Percentiles rank a stretch among this genome's conserved stretches.
phyloP scores from a whole-genome alignment of 768 basidiomycete species.

The Suillus fuscotomentosus region DNA sequence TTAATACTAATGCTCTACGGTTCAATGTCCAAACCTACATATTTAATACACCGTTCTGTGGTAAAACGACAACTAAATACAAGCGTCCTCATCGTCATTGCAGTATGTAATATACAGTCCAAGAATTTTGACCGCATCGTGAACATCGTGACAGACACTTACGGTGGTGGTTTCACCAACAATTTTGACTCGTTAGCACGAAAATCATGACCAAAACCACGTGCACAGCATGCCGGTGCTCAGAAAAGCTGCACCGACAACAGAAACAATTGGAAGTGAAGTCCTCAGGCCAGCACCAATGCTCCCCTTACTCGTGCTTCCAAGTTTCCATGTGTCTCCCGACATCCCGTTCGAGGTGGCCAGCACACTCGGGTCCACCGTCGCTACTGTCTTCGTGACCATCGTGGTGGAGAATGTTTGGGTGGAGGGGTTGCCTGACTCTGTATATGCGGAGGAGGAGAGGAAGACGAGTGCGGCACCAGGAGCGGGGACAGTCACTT shows the following conservation, averaged over 20 bases:
- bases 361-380: slow-evolving; percentile 34
- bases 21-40: no score
- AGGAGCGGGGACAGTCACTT: slow-evolving; percentile 27
- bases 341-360: slow-evolving; percentile 40
- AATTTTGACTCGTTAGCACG: neutral
- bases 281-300: neutral
- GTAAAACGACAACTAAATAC: no score
- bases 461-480: slow-evolving; percentile 29
- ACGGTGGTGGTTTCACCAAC: neutral
- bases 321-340: slow-evolving; percentile 18
- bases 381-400: slow-evolving; percentile 27
- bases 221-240: neutral
- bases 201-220: neutral
- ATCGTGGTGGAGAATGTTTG: slow-evolving; percentile 32
- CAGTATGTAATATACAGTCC: neutral
- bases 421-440: slow-evolving; percentile 12
- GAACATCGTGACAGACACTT: neutral
- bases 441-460: slow-evolving; percentile 3
- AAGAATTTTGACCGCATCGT: neutral
- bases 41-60: no score
- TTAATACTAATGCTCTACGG: no score
- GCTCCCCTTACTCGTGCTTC: slow-evolving; percentile 23
- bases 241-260: neutral
- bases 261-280: neutral
- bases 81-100: neutral